Base-by-base conservation (phyloP, 2,329 filamentous ascomycete genomes). In the Phialocephala sp. region DNA sequence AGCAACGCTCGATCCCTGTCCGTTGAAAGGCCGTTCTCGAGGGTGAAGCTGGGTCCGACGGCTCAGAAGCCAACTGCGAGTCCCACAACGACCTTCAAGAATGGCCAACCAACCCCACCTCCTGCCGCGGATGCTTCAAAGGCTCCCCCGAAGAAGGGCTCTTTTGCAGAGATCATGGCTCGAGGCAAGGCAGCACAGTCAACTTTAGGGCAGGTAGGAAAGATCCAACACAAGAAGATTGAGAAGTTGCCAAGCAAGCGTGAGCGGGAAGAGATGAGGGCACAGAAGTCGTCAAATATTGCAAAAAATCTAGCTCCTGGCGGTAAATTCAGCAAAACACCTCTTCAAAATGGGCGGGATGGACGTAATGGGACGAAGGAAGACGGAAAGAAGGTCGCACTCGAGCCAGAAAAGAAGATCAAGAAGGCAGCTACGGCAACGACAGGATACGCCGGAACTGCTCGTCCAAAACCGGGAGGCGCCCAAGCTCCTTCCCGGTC, bases 151-250 rank as follows among this genome's bases (percentile, higher is more conserved):
- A 92, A 92, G 77, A 91, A 90, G 74, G 89, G 90, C 1, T 91
- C 89, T 0, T 94, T 88, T 76, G 86, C 88, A 43, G 90, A 93
- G 73, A 90, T 93, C 66, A 83, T 94, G 79, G 89, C 89, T 63
- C 85, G 89, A 70, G 91, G 87, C 37, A 88, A 91, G 73, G 86
- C 87, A 67, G 89, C 87, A 14, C 87, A 91, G 72, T 82, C 80
- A 45, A 81, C 79, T 47, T 85, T 87, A 80, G 84, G 81, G n/a
- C 84, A 85, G 71, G 83, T 90, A 27, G 90, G 89, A 63, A 88
- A 87, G 71, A 91, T 93, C 70, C 90, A 92, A 75, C 90, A 93
- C 77, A 92, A 92, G 75, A 83, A 89, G 22, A 85, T 88, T 1
- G 90, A 91, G 71, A 90, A 88, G 73, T 78, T 84, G n/a, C 79